Conservation (phyloP, 148 eudicot genomes). For the Cornus controversa region DNA sequence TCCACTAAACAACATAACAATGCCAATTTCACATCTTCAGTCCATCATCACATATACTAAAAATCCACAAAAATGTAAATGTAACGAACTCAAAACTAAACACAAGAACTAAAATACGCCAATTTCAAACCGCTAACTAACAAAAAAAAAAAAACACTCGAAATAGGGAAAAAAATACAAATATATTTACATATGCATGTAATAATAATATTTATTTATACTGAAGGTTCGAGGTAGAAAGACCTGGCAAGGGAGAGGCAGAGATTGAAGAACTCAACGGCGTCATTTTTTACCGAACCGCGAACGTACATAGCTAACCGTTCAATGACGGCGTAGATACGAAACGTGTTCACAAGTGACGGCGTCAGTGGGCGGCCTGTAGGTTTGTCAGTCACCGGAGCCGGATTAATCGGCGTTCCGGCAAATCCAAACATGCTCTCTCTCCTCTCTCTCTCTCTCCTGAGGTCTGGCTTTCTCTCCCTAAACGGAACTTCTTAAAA, state of each 20-base stretch:
- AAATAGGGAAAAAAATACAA: not conserved
- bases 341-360: constrained; percentile 19
- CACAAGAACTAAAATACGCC: not conserved
- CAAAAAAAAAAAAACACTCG: not conserved
- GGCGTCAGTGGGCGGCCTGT: too few relatives aligned
- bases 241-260: constrained; percentile 50
- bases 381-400: not conserved
- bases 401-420: constrained; percentile 14
- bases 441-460: not conserved
- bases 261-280: constrained; percentile 38
- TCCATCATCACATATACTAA: not conserved
- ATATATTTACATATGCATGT: not conserved
- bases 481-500: too few relatives aligned
- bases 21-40: not conserved
- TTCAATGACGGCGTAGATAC: constrained; percentile 28
- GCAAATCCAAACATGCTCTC: not conserved
- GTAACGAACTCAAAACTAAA: not conserved
- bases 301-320: constrained; percentile 26
- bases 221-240: not conserved
- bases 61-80: not conserved
- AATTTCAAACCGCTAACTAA: not conserved
- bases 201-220: too few relatives aligned
- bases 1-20: not conserved
- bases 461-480: too few relatives aligned
- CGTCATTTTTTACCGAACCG: constrained; percentile 6